Evolutionary conservation across 108 stramenopile species (phyloP).

Genomic region (Nitzschia sp.): DNA sequence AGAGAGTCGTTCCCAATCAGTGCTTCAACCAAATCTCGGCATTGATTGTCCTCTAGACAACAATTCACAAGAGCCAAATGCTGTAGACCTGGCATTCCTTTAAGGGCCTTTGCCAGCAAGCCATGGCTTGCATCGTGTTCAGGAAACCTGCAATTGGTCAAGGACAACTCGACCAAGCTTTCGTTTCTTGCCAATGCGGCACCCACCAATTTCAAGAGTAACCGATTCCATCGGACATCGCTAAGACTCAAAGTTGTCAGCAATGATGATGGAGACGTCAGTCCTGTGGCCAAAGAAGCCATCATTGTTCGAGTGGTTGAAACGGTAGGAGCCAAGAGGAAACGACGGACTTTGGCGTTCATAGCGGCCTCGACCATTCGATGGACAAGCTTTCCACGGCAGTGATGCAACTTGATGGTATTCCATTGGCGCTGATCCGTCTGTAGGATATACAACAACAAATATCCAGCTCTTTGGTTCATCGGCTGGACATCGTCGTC

Average conservation of each 20-base stretch:
- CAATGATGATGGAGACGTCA: background rate
- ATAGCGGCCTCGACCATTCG: constrained; percentile 7
- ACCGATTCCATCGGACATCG: background rate
- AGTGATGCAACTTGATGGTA: constrained; percentile 8
- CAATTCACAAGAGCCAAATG: constrained; percentile 9
- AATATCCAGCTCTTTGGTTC: background rate
- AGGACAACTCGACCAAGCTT: constrained; percentile 4
- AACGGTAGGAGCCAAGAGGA: background rate
- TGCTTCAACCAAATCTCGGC: background rate
- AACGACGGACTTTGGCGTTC: background rate
- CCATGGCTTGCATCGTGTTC: background rate
- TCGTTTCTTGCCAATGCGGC: background rate
- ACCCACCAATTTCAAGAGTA: background rate
- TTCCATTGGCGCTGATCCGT: constrained; percentile 10
- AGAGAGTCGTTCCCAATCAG: background rate
- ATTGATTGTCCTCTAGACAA: constrained; percentile 13
- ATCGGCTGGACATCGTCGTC: background rate
- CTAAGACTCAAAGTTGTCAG: constrained; percentile 4
- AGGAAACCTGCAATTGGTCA: background rate
- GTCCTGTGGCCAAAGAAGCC: background rate
- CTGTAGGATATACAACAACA: background rate
- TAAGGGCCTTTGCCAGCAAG: background rate
- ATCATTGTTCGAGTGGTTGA: background rate
- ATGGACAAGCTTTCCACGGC: background rate
- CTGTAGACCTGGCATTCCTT: background rate